A percentile compares a stretch with the other conserved stretches of the same genome.
These are phyloP conservation scores for Scheffersomyces amazonensis DNA, from an alignment of 805 yeast species.

Conservation along the genomic window DNA sequence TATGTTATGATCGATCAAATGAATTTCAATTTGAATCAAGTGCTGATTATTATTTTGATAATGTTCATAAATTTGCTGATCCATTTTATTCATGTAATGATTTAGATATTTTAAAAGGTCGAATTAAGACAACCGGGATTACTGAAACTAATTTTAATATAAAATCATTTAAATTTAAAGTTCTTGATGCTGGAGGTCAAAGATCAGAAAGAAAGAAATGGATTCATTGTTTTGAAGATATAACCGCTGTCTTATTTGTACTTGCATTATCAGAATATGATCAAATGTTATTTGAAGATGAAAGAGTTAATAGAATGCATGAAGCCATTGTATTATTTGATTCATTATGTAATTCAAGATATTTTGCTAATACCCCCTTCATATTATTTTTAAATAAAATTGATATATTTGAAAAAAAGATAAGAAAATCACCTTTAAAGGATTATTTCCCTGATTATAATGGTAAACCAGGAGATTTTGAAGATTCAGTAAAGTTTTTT, in stretches of 20 bases:
- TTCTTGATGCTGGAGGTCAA: conserved; percentile 97
- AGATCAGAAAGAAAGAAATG: conserved; percentile 87
- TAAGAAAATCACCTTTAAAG: conserved; percentile 61
- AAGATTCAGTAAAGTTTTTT: conserved; percentile 68
- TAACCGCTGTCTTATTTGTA: conserved; percentile 84
- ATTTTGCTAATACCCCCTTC: conserved; percentile 85
- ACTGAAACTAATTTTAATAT: conserved; percentile 80
- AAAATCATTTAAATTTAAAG: conserved; percentile 60
- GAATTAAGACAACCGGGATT: conserved; percentile 95
- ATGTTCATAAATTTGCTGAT: conserved; percentile 62
- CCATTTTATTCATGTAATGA: conserved; percentile 69
- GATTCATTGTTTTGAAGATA: conserved; percentile 92
- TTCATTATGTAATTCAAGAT: conserved; percentile 75
- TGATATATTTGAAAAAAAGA: conserved; percentile 74
- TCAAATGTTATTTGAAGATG: conserved; percentile 88
- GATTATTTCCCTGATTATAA: conserved; percentile 75
- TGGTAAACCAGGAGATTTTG: conserved; percentile 60
- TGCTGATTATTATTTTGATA: conserved; percentile 76
- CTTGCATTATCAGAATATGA: conserved; percentile 91
- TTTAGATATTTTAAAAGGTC: conserved; percentile 81
- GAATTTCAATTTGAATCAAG: conserved; percentile 85
- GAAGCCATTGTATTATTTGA: conserved; percentile 86
- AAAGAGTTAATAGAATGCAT: conserved; percentile 82
- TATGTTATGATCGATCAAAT: conserved; percentile 58
- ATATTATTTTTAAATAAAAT: conserved; percentile 86